Percentiles rank a stretch among this genome's conserved stretches.
These are phyloP conservation scores for Hirschfeldia incana DNA, from an alignment of 345 rosid genomes.

Conservation along the genomic window DNA sequence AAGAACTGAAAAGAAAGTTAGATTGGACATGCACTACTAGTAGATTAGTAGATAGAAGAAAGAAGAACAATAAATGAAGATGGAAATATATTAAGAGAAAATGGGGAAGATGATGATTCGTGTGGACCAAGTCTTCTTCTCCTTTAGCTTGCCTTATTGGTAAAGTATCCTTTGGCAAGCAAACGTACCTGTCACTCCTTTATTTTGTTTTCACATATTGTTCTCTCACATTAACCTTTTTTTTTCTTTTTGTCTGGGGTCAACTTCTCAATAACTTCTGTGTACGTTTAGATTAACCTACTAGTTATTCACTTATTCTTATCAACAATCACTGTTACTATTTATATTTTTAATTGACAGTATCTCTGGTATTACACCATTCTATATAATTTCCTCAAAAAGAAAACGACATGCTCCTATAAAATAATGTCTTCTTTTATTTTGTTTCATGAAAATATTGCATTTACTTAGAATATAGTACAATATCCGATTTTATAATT, in stretches of 20 bases:
- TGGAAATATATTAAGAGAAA: neutral
- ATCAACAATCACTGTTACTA: constrained; percentile 6
- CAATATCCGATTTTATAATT: too few species aligned
- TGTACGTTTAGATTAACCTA: neutral
- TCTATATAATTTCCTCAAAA: neutral
- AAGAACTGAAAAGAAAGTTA: neutral
- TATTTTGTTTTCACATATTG: constrained; percentile 8
- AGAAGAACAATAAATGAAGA: constrained; percentile 4
- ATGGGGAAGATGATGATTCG: constrained; percentile 39
- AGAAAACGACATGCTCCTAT: neutral
- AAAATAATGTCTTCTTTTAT: too few species aligned
- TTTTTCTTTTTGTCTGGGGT: neutral
- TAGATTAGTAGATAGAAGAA: neutral
- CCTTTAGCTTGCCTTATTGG: constrained; percentile 47
- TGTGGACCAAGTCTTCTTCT: constrained; percentile 40
- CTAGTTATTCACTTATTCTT: neutral
- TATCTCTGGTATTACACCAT: neutral
- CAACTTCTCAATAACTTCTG: constrained; percentile 9
- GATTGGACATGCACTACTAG: neutral
- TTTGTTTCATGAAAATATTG: too few species aligned
- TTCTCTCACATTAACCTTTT: neutral
- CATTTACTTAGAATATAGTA: too few species aligned
- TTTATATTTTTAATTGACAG: neutral
- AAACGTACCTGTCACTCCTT: constrained; percentile 42
- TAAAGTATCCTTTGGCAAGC: constrained; percentile 40